Percentiles rank a stretch among this genome's conserved stretches.
Evolutionary conservation across 768 basidiomycete genomes (phyloP).

Genomic region (Lyophyllum semitale): DNA sequence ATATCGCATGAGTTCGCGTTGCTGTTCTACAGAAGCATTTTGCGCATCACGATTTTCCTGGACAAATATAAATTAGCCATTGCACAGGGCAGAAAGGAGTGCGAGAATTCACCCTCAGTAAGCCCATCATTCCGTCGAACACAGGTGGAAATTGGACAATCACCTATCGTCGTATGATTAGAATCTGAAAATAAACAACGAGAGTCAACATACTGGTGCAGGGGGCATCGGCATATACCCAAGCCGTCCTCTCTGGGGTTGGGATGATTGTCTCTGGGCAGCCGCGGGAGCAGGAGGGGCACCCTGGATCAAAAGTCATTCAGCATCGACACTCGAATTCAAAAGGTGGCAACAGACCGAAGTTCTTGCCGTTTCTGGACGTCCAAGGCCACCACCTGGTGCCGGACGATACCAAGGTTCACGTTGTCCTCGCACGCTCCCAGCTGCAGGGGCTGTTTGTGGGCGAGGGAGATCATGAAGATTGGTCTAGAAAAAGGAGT

Average conservation of each 20-base stretch:
- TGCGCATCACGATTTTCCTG: constrained; percentile 80
- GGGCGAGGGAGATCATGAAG: constrained; percentile 17
- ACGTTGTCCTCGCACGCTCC: not conserved
- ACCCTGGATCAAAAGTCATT: not conserved
- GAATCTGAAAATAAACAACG: not conserved
- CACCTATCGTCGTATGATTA: constrained; percentile 39
- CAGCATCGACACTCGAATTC: not conserved
- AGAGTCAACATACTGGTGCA: constrained; percentile 48
- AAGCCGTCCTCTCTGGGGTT: constrained; percentile 21
- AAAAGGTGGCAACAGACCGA: not conserved
- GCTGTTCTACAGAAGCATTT: constrained; percentile 75
- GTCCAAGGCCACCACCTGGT: not conserved
- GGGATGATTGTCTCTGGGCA: constrained; percentile 16
- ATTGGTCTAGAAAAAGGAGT: constrained; percentile 8
- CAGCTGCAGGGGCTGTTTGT: constrained; percentile 29
- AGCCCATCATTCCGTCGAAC: constrained; percentile 70
- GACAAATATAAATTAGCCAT: constrained; percentile 5
- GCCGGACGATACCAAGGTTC: constrained; percentile 35
- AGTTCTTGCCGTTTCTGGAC: constrained; percentile 3
- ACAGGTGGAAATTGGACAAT: constrained; percentile 61
- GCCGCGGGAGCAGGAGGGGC: constrained; percentile 28
- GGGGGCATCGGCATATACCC: constrained; percentile 49
- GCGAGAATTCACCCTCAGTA: constrained; percentile 53
- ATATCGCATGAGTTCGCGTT: constrained; percentile 79
- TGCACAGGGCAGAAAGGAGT: not conserved